Base-by-base conservation (phyloP, 2,329 filamentous ascomycete species). In the Nigrospora oryzae region DNA sequence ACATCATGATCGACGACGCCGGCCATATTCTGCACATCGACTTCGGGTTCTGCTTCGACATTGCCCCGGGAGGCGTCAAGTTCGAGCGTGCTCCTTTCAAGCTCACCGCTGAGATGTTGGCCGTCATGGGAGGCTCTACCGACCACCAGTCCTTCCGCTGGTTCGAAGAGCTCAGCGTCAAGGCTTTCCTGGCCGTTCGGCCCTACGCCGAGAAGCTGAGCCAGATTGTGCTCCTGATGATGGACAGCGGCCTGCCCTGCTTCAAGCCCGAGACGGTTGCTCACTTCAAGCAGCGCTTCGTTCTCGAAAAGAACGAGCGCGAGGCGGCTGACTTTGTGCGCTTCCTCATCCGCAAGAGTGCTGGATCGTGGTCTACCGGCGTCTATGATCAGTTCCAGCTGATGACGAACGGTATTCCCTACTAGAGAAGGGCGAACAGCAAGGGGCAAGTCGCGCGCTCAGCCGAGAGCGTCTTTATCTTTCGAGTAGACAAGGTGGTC, bases 21-120 rank as follows among this genome's bases (percentile, higher is more conserved):
- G 93, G 94, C 4, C 93, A 98, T 66, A 95, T 98, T 58, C 79
- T 98, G 44, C 93, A 98, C 70, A 97, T 98, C 55, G 93, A 98
- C 64, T 98, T 98, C 60, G 93, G 93, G 11, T 99, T 98, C 77
- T 97, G 91, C 69, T 98, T 99, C 67, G 94, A 98, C 60, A 97
- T 98, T 55, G 93, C 90, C 1, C 93, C 93, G 0, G 93, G 93
- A 40, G 93, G 94, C 48, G 89, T 98, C 59, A 91, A 90, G 56
- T 99, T 99, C 61, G 93, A 99, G 71, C 85, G 93, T 19, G 93
- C 93, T 0, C 93, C 93, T 0, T 99, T 99, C 76, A 99, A 99
- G 69, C 80, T 99, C 44, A 98, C 93, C 1, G 79, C 82, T 8
- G 93, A 99, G 63, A 98, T 98, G 94, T 78, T 98, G 48, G 88